phyloP scores from a whole-genome alignment of 306 rosid genomes.

The Medicago lupulina region DNA sequence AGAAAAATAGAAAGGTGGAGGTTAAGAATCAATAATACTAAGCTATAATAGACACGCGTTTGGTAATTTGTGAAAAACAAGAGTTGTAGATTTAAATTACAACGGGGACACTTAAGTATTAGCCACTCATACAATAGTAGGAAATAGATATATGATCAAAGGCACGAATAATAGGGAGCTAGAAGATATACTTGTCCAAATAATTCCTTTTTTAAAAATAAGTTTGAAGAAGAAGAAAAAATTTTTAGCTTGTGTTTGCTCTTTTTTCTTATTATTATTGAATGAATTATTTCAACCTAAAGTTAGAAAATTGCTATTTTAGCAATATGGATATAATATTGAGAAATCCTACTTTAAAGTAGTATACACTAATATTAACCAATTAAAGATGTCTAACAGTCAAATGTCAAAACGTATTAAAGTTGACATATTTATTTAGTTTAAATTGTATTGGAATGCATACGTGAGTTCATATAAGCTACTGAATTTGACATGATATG shows the following conservation, averaged over 20 bases:
- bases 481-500: not conserved
- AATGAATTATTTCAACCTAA: not conserved
- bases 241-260: not conserved
- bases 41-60: not conserved
- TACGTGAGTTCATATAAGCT: not conserved
- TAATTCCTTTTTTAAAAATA: not conserved
- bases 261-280: not conserved
- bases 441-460: no score
- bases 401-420: slow-evolving; percentile 11
- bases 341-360: no score
- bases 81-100: not conserved
- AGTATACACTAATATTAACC: no score
- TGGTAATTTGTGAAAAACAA: slow-evolving; percentile 8
- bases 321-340: no score
- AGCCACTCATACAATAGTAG: not conserved
- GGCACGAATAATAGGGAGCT: not conserved
- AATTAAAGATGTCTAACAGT: not conserved
- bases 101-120: no score
- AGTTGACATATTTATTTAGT: not conserved
- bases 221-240: not conserved
- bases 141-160: not conserved
- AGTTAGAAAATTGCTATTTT: not conserved
- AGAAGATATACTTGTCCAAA: not conserved
- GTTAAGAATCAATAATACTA: not conserved
- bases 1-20: not conserved